Conservation (phyloP, 495 filamentous ascomycete species). For the Letharia lupina region DNA sequence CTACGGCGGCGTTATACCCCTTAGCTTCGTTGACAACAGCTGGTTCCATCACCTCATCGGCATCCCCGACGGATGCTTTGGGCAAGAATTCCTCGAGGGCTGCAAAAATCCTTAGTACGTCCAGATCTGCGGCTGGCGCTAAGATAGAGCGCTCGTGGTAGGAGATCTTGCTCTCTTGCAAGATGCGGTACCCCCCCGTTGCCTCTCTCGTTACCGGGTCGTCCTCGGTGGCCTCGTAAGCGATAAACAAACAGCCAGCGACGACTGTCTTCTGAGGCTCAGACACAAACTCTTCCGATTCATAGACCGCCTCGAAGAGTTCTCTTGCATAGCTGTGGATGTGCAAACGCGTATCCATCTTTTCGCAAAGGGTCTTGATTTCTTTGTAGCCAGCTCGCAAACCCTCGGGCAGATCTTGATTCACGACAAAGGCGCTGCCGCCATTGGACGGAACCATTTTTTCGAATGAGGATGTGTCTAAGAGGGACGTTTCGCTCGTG, state of each 20-base stretch:
- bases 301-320: background rate
- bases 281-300: background rate
- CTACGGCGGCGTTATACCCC: background rate
- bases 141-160: background rate
- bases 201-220: too few relatives aligned
- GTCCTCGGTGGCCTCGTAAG: background rate
- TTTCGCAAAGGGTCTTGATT: background rate
- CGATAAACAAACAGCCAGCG: background rate
- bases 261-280: background rate
- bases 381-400: background rate
- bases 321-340: background rate
- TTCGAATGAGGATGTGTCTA: background rate
- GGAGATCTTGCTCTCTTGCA: background rate
- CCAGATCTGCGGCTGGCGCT: background rate
- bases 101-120: background rate
- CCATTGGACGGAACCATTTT: background rate
- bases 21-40: background rate
- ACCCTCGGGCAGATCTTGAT: background rate
- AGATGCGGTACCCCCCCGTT: too few relatives aligned
- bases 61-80: background rate
- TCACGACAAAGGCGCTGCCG: background rate
- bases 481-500: background rate
- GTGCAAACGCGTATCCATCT: background rate
- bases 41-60: background rate
- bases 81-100: background rate